phyloP scores from a whole-genome alignment of 768 basidiomycete species.

The Phanerodontia chrysosporium region DNA sequence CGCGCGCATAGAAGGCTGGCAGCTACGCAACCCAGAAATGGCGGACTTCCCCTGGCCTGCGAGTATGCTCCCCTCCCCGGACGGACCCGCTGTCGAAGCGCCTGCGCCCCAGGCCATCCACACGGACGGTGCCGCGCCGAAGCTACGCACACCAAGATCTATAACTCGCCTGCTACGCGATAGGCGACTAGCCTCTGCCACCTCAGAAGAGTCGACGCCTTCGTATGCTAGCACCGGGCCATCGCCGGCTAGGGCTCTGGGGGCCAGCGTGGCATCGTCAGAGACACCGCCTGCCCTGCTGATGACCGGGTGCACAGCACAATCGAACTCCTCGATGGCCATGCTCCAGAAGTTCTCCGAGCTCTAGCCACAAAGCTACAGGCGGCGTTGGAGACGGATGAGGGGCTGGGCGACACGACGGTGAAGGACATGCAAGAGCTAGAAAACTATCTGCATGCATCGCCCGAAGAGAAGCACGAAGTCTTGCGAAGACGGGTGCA shows the following conservation, averaged over 20 bases:
- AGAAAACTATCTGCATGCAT: not conserved
- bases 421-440: not conserved
- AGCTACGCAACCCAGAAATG: not conserved
- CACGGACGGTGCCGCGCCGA: too few relatives aligned
- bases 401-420: not conserved
- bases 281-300: too few relatives aligned
- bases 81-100: not conserved
- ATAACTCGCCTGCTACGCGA: too few relatives aligned
- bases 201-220: too few relatives aligned
- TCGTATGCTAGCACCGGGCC: too few relatives aligned
- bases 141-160: too few relatives aligned
- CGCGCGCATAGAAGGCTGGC: not conserved
- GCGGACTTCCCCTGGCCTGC: not conserved
- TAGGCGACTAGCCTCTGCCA: too few relatives aligned
- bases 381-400: not conserved
- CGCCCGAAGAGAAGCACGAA: not conserved
- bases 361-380: not conserved
- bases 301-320: too few relatives aligned
- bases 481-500: not conserved
- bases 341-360: not conserved
- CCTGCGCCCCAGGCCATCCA: too few relatives aligned
- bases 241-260: too few relatives aligned
- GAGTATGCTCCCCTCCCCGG: not conserved
- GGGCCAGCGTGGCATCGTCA: too few relatives aligned
- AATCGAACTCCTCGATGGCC: not conserved